A percentile compares a stretch with the other conserved stretches of the same genome.
phyloP scores from a whole-genome alignment of 2,329 filamentous ascomycete species.

The Diaporthe vexans region DNA sequence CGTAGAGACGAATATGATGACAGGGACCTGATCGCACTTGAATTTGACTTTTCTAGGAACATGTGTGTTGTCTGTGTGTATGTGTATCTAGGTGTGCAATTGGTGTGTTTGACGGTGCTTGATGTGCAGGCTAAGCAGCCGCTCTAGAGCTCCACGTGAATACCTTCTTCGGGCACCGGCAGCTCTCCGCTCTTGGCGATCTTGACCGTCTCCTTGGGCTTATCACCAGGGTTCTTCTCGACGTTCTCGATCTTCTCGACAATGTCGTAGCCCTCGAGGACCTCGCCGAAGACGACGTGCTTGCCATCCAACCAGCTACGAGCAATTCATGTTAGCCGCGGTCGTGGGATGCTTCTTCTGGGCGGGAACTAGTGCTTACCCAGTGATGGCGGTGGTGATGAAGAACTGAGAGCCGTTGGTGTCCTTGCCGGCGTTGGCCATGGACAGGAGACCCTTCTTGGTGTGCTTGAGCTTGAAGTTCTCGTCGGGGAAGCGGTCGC shows the following conservation, averaged over 20 bases:
- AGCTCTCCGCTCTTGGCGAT: slow-evolving; percentile 89
- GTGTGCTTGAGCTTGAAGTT: slow-evolving; percentile 96
- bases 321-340: slow-evolving; percentile 32
- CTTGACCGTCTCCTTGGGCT: slow-evolving; percentile 78
- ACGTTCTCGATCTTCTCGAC: slow-evolving; percentile 84
- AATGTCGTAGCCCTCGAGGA: slow-evolving; percentile 87
- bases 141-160: slow-evolving; percentile 84
- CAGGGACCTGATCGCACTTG: slow-evolving; percentile 32
- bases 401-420: slow-evolving; percentile 94
- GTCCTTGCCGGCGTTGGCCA: slow-evolving; percentile 88
- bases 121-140: slow-evolving; percentile 55
- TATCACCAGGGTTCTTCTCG: slow-evolving; percentile 76
- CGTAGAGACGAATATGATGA: slow-evolving; percentile 34
- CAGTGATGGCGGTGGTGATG: slow-evolving; percentile 86
- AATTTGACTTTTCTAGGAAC: slow-evolving; percentile 34
- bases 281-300: slow-evolving; percentile 91
- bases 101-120: slow-evolving; percentile 17
- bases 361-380: slow-evolving; percentile 62
- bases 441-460: slow-evolving; percentile 86
- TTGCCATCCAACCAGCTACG: slow-evolving; percentile 83
- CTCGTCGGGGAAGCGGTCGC: slow-evolving; percentile 86
- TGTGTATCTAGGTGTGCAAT: slow-evolving; percentile 32
- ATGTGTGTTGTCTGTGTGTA: slow-evolving; percentile 33
- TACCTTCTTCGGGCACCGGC: slow-evolving; percentile 90
- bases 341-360: neutral